Evolutionary conservation across 495 filamentous ascomycete genomes (phyloP), one percentile per base, ranked within the genome.

Genomic region (Lepraria neglecta): DNA sequence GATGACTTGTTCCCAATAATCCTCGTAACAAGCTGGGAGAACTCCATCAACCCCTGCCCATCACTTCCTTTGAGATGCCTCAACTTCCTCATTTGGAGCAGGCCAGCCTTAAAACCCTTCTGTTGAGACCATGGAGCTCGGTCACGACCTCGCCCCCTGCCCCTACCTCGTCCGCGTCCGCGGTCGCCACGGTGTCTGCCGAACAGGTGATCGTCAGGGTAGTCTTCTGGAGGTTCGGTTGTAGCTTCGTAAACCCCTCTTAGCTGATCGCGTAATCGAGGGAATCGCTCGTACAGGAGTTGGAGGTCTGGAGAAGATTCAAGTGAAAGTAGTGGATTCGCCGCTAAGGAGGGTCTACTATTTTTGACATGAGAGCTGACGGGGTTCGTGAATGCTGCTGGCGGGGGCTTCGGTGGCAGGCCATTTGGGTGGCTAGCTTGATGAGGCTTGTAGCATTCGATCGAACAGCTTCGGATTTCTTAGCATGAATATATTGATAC

Each of bases 391-490:
- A 54, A 52, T 60, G 63, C n/a, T 48, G 57, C 47, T 63, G 45
- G 27, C 30, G 60, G 50, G 50, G 61, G 64, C 56, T 48, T 65
- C 59, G 56, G 48, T 58, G 46, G 61, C 40, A 53, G 43, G 7
- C 33, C 59, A 28, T 44, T 57, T 44, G 63, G 58, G 61, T 79
- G 73, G 60, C 67, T 77, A 35, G 73, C 66, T 64, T 81, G 68
- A 50, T 91, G 87, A 31, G 77, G 71, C 64, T 80, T 82, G 59
- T 81, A 87, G 71, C 87, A 91, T 28, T 78, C 73, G 50, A 88
- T 76, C 1, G 87, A 90, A 66, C 87, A 91, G 67, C 87, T 91
- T 52, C 50, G 35, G 44, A 12, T n/a, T 5, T 44, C 17, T 53
- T 50, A 66, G 62, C 33, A 33, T 66, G 21, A 15, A 9, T 40